Evolutionary conservation across 1,284 basidiomycete genomes (phyloP), one percentile per base, ranked within the genome.

Genomic region (Moesziomyces sp.): DNA sequence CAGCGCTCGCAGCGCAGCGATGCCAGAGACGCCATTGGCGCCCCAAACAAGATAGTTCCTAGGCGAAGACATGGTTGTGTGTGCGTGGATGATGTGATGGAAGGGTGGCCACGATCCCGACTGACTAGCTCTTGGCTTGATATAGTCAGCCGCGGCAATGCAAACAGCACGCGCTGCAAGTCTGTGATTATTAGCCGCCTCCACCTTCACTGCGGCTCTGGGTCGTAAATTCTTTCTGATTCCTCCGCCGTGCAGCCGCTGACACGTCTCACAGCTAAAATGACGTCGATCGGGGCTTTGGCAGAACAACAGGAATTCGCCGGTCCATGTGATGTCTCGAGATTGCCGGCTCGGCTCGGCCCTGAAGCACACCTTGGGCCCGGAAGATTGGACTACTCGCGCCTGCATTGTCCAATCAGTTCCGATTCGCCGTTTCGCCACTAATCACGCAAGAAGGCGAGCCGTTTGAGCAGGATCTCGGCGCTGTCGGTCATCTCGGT

Each of bases 401-500:
- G 1, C 30, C 9, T 30, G 2, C 30, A 8, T 8, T 30, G 11
- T 30, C 30, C 30, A 30, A 30, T 10, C 8, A 30, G 35, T 35
- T 24, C 50, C 28, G 9, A n/a, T 30, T 3, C 30, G 30, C 30
- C 9, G 2, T 30, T 30, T 30, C 30, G 16, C 0, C 13, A 19
- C 62, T 54, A 72, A 49, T 76, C 70, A 23, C 70, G 65, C 56
- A 77, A 51, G 42, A 70, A 73, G 16, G 72, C 77, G 16, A 83
- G 55, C 18, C 76, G 75, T 51, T 79, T 79, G 35, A 83, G 71
- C 48, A 83, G 51, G 43, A 78, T 77, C 56, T 83, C 82, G 23
- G 82, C 82, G 46, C 77, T 58, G 26, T 73, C 75, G 16, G 78
- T 71, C 67, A 79, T 69, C 26, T 82, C 81, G 14, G 79, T 81